Evolutionary conservation across 257 asterid genomes (phyloP), one percentile per base, ranked within the genome.

Genomic region (Solanum sparsipilum): DNA sequence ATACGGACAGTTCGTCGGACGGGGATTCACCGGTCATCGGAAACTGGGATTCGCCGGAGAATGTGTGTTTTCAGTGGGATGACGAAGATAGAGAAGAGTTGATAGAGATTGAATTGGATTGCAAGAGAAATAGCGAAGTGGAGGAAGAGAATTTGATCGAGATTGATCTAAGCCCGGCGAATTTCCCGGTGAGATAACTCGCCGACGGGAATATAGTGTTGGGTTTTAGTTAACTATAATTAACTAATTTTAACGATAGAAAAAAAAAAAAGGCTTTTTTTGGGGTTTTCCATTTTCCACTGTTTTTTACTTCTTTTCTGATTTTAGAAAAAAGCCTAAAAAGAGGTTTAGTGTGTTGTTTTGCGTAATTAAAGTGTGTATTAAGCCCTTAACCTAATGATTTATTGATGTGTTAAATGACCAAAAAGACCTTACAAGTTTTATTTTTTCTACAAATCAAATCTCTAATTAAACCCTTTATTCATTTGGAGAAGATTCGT

Each of bases 141-240:
- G 98, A 94, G 7, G 99, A 96, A 79, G 99, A 97, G 27, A 96
- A 96, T 88, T 67, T 96, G 90, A 96, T 96, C 13, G 99, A 96
- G 90, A 95, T 96, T 52, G 97, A 96, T 88, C 92, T 95, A 4
- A 91, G 56, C 16, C 94, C 96, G 93, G 89, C 88, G 89, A 88
- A 23, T 9, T 75, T 58, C 15, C 58, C 91, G 90, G 87, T 87
- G 10, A 48, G 39, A 18, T 81, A 5, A 81, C 11, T 29, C 36
- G 29, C 38, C 81, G 46, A 9, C 46, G 81, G 44, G 79, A 72
- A 32, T 9, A 32, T 72, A 15, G n/a, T 31, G 39, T 29, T 32
- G 41, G 46, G 46, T 18, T 72, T 72, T 72, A 72, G 82, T 75
- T 75, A 34, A 73, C 81, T 78, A 36, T 81, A 81, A 81, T 81